Conservation (phyloP, 768 basidiomycete species). For the Tylopilus balloui region DNA sequence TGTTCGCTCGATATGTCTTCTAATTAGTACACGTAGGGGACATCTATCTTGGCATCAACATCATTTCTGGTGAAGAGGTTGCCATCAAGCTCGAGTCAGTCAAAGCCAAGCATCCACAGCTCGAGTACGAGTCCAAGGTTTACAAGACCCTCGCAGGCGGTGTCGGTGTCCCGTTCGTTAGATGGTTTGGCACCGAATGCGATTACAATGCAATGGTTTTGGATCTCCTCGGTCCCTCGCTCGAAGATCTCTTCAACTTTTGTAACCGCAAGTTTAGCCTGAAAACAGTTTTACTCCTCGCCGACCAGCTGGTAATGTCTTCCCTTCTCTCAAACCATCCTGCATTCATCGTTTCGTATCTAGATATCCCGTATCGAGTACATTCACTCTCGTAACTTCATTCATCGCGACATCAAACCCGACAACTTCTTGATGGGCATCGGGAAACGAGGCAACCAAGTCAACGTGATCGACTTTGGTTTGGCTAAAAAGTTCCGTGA, state of each 20-base stretch:
- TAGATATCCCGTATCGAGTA: conserved; percentile 99
- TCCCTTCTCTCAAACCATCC: conserved; percentile 23
- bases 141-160: conserved; percentile 99
- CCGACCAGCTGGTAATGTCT: conserved; percentile 79
- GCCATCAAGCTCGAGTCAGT: conserved; percentile 99
- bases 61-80: conserved; percentile 99
- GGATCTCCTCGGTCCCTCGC: conserved; percentile 89
- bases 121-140: conserved; percentile 95
- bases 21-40: conserved; percentile 60
- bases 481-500: conserved; percentile 99
- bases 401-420: conserved; percentile 97
- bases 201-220: conserved; percentile 99
- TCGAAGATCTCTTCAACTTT: conserved; percentile 90
- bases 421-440: conserved; percentile 99
- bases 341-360: conserved; percentile 32
- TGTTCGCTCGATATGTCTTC: not conserved
- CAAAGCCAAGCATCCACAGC: conserved; percentile 99
- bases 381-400: conserved; percentile 98
- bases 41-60: conserved; percentile 99
- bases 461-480: conserved; percentile 98
- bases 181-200: conserved; percentile 94
- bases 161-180: conserved; percentile 96
- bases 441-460: conserved; percentile 99
- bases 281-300: conserved; percentile 94
- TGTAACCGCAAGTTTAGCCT: conserved; percentile 97